Base-by-base conservation (phyloP, 805 yeast genomes). In the Kodamaea sagamina region DNA sequence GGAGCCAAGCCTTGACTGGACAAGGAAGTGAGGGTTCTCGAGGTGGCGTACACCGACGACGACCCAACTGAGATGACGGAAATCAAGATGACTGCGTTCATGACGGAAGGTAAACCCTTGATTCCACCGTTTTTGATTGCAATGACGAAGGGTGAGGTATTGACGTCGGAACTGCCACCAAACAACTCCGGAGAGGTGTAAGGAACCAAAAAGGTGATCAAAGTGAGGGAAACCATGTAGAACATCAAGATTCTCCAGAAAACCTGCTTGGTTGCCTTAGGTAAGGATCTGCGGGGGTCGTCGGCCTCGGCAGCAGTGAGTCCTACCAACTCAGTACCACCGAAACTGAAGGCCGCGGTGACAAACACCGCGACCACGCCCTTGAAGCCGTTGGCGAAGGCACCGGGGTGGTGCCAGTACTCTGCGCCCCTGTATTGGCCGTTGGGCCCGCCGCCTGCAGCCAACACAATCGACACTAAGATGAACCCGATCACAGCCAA, bases 61-160 rank as follows among this genome's bases (percentile, higher is more conserved):
- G 84, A 84, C 45, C 86, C 88, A 36, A 84, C 89, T 9, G 89
- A 82, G 38, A 83, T 58, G 17, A 82, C 82, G 4, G 89, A 77
- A 42, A 83, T 67, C 53, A 84, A 65, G 47, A 84, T 82, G 38
- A 84, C 84, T 6, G 79, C 86, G 55, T 84, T 84, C 65, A 84
- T 72, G 24, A 84, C 77, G 31, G 78, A 71, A 19, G 87, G 87
- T 39, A 82, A 63, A 32, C 82, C 89, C 24, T 61, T 65, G 49
- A 82, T 81, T 46, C 87, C 86, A 19, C 84, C 85, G 38, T 74
- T 71, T 25, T 61, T 68, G 44, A 84, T 77, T 24, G 92, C 86
- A 63, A 86, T 79, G 42, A 85, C 92, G 52, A 85, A 85, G 11
- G 93, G 92, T 11, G 90, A 84, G 9, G 89, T 86, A 11, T 81